Conservation (phyloP, 1,284 basidiomycete species). For the Pseudozyma flocculosa region DNA sequence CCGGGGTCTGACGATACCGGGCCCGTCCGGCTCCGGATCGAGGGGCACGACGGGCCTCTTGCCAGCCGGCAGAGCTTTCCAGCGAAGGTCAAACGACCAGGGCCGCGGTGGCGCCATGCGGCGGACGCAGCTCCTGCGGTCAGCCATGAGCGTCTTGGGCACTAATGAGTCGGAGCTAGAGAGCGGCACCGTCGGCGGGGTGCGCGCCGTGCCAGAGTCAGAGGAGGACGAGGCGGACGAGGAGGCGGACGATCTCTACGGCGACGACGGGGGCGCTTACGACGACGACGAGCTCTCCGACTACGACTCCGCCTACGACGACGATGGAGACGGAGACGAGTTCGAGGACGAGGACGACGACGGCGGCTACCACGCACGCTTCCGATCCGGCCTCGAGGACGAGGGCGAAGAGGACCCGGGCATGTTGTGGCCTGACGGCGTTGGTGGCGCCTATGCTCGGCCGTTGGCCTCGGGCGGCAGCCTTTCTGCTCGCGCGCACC, state of each 20-base stretch:
- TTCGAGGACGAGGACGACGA: conserved; percentile 3
- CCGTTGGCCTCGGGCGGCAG: background rate
- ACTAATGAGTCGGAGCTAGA: conserved; percentile 37
- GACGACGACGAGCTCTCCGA: background rate
- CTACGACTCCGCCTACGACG: background rate
- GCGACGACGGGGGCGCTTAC: background rate
- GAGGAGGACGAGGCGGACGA: conserved; percentile 15
- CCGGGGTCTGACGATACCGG: too few species aligned
- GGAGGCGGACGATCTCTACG: conserved; percentile 4
- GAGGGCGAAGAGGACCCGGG: conserved; percentile 21
- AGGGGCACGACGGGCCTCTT: too few species aligned
- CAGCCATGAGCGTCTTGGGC: conserved; percentile 17
- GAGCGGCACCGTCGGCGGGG: conserved; percentile 40
- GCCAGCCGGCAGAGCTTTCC: too few species aligned
- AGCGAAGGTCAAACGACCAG: too few species aligned
- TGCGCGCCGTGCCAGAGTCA: conserved; percentile 28
- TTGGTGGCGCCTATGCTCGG: conserved; percentile 41
- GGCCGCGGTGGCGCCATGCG: too few species aligned
- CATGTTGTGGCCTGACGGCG: conserved; percentile 32
- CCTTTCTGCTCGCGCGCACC: conserved; percentile 1
- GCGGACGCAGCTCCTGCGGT: too few species aligned
- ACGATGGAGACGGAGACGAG: conserved; percentile 12
- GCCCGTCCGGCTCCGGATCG: too few species aligned
- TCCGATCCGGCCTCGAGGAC: conserved; percentile 10
- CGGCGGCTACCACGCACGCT: background rate